Conservation (phyloP, 495 filamentous ascomycete species). For the Lophiostoma macrostomum region DNA sequence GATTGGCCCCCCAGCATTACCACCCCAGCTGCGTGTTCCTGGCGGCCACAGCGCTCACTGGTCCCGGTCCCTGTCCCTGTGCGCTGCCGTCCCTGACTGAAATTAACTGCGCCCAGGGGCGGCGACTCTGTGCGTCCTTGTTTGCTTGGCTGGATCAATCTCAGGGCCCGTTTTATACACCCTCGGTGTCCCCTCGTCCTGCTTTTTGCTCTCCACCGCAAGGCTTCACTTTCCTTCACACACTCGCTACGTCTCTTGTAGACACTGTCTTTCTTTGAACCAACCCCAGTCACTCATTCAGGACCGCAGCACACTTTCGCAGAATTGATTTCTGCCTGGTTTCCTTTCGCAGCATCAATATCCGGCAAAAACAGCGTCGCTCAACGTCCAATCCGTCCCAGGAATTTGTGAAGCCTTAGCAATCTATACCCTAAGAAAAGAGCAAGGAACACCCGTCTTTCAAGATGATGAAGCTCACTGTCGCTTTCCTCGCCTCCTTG, state of each 20-base stretch:
- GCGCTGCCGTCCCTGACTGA: constrained; percentile 18
- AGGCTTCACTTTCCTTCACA: constrained; percentile 24
- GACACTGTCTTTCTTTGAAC: constrained; percentile 24
- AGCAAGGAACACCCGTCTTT: constrained; percentile 18
- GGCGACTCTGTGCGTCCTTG: not conserved
- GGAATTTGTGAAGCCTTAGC: constrained; percentile 9
- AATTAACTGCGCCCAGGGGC: constrained; percentile 28
- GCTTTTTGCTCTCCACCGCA: constrained; percentile 23
- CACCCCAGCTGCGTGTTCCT: not conserved
- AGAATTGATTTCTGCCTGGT: constrained; percentile 34
- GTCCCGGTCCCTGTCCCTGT: constrained; percentile 10
- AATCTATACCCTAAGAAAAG: constrained; percentile 20
- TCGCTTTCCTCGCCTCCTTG: constrained; percentile 24
- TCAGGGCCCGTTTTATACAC: constrained; percentile 16
- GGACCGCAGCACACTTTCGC: constrained; percentile 5
- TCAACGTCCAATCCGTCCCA: constrained; percentile 10
- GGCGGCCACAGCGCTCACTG: constrained; percentile 3
- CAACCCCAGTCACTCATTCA: constrained; percentile 31
- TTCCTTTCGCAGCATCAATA: constrained; percentile 31
- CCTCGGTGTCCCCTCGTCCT: not conserved
- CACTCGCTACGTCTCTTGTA: constrained; percentile 27
- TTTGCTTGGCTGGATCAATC: constrained; percentile 25
- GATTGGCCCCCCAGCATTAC: constrained; percentile 9
- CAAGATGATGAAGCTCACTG: constrained; percentile 33
- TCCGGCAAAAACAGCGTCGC: constrained; percentile 20